Base-by-base conservation (phyloP, 129 eudicot species). In the Tagetes patula region DNA sequence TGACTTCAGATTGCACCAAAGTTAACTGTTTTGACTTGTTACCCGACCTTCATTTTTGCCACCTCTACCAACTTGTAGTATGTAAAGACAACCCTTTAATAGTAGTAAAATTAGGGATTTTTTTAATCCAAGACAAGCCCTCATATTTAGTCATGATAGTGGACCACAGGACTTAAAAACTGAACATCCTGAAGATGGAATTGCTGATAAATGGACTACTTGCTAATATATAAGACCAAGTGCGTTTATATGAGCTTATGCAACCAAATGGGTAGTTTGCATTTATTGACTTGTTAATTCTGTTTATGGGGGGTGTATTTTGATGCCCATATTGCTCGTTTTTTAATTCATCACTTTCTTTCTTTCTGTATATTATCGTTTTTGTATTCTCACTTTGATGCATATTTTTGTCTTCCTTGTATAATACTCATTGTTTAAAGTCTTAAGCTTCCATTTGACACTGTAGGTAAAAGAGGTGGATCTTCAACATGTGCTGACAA, bases 401-500 rank as follows among this genome's bases (percentile, higher is more conserved):
- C 12, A n/a, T 27, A 6, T 55, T 39, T 41, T 52, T 8, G 20
- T 39, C 3, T 39, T 31, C 7, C 20, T 46, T 32, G 45, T 77
- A 7, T 2, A 60, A 6, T 59, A 38, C 36, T 73, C 32, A 32
- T 3, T 65, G 11, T 20, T 20, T 20, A 20, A 20, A 20, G 27
- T 20, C 27, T 20, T 52, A 40, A 61, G 30, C 43, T 31, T 81
- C 31, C 54, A 12, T 38, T 75, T 14, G 56, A 45, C 48, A 75
- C 33, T 78, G 31, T 83, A 92, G 97, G 97, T 92, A 41, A 80
- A 68, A 41, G 73, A 67, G 54, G 97, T 92, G 82, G 96, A 92
- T 38, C 83, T 87, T 74, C 83, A 80, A 32, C 72, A 73, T 2
- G 97, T 92, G 67, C 78, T 92, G 84, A 75, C 85, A 41, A 85